Evolutionary conservation across 129 eudicot species (phyloP), one percentile per base, ranked within the genome.

Genomic region (Solidago caesia): DNA sequence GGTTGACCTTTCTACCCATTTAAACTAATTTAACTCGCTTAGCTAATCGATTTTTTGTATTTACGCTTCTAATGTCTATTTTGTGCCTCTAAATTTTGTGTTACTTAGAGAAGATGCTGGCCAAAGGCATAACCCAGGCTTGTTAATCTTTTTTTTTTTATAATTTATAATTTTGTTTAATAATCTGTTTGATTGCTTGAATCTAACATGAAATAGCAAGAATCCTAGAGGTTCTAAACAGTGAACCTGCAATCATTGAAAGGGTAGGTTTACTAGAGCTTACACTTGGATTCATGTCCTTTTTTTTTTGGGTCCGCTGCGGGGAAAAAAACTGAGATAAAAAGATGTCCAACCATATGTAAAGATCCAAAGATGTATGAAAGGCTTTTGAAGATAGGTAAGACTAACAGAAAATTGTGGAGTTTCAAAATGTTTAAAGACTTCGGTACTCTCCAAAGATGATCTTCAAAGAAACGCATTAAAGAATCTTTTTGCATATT

Each of bases 401-500:
- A 7, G 13, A 21, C 13, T 21, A 21, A 42, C 42, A 21, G 65
- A 60, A 60, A 60, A 60, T 6, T 2, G 11, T 15, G 65, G 65
- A 12, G 65, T 60, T 27, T 60, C 65, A 60, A 60, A 60, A 26
- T 25, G 12, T 25, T 60, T 60, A 15, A 60, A 60, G 43, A 60
- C 25, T 60, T 60, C 43, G 43, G 61, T 51, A 10, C 21, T 64
- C 48, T 41, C 69, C 11, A 64, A 64, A 42, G 4, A 64, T 41
- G 69, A 13, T 64, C 69, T 12, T 64, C 51, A 41, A 39, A n/a
- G 49, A 64, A 64, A 44, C 33, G 16, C 16, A 33, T 70, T 55
- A 64, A 70, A 70, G 64, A 70, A 53, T 33, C 49, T 7, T 52
- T 52, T 70, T 44, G 58, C 16, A 21, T 48, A 12, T 39, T 70